These are phyloP conservation scores for Podospora conica DNA, from an alignment of 495 filamentous ascomycete genomes.

Conservation along the genomic window DNA sequence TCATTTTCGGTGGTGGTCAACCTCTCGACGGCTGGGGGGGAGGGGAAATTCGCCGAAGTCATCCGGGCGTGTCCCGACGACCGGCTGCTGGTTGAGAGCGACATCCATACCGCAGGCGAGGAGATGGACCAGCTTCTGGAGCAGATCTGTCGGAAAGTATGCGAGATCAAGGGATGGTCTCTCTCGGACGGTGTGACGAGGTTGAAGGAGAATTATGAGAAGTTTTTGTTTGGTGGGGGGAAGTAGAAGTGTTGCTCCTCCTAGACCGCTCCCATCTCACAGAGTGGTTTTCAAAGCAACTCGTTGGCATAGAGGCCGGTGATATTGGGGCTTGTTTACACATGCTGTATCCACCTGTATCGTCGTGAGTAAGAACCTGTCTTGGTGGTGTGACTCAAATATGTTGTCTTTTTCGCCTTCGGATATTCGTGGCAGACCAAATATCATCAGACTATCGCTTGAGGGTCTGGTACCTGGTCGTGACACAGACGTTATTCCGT, in stretches of 20 bases:
- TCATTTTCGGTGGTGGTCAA: conserved; percentile 87
- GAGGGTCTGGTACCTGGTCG: not conserved
- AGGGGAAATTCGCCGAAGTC: conserved; percentile 49
- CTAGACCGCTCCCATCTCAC: too few species aligned
- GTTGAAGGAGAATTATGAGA: conserved; percentile 71
- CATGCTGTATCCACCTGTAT: not conserved
- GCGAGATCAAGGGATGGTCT: conserved; percentile 70
- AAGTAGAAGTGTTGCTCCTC: not conserved
- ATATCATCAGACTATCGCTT: not conserved
- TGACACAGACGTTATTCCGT: not conserved
- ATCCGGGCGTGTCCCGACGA: conserved; percentile 71
- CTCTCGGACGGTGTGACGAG: conserved; percentile 63
- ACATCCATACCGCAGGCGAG: conserved; percentile 77
- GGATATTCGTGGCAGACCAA: not conserved
- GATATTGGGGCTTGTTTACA: not conserved
- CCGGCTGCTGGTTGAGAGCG: conserved; percentile 79
- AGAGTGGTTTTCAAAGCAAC: too few species aligned
- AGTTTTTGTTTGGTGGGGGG: conserved; percentile 62
- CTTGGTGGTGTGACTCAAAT: not conserved
- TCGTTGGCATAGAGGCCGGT: not conserved
- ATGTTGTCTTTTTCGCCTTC: not conserved
- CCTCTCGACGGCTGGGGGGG: conserved; percentile 48
- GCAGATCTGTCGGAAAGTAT: conserved; percentile 65
- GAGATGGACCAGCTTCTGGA: conserved; percentile 76
- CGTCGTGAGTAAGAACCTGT: not conserved